Evolutionary conservation across 495 filamentous ascomycete genomes (phyloP).

Genomic region (Glarea lozoyensis): DNA sequence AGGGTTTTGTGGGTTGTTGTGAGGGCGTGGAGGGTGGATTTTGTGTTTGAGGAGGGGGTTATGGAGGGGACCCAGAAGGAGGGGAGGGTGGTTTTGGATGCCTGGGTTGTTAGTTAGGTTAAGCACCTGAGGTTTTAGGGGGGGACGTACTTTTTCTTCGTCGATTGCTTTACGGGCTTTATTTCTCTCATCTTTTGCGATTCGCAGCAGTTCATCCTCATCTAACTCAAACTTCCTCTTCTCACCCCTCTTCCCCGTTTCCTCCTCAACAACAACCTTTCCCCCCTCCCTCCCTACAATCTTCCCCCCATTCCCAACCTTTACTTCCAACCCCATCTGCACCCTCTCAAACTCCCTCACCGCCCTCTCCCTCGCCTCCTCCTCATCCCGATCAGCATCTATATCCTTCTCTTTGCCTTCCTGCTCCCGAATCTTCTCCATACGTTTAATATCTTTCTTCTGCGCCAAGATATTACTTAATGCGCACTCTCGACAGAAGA

Average conservation of each 20-base stretch:
- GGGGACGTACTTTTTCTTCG: conserved; percentile 73
- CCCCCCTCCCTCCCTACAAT: conserved; percentile 30
- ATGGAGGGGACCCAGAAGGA: conserved; percentile 93
- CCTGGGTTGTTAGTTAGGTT: conserved; percentile 25
- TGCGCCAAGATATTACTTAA: conserved; percentile 85
- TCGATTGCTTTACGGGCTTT: conserved; percentile 60
- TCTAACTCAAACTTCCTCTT: conserved; percentile 82
- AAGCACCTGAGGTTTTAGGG: neutral
- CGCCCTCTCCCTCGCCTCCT: conserved; percentile 48
- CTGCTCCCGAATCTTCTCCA: conserved; percentile 58
- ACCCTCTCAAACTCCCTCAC: conserved; percentile 55
- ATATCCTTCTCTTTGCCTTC: conserved; percentile 47
- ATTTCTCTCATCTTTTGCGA: conserved; percentile 59
- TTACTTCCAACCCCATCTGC: conserved; percentile 61
- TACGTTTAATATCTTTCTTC: conserved; percentile 82
- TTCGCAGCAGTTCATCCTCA: conserved; percentile 65
- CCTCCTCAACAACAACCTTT: conserved; percentile 36
- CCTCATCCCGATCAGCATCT: conserved; percentile 39
- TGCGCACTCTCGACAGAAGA: conserved; percentile 97
- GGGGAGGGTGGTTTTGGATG: conserved; percentile 63
- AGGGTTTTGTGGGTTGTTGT: conserved; percentile 58
- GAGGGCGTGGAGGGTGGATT: conserved; percentile 41
- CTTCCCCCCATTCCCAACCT: conserved; percentile 27
- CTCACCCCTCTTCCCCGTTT: conserved; percentile 38
- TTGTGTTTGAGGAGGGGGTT: conserved; percentile 53